A percentile compares a stretch with the other conserved stretches of the same genome.
Evolutionary conservation across 257 asterid species (phyloP).

Genomic region (Fraxinus excelsior): DNA sequence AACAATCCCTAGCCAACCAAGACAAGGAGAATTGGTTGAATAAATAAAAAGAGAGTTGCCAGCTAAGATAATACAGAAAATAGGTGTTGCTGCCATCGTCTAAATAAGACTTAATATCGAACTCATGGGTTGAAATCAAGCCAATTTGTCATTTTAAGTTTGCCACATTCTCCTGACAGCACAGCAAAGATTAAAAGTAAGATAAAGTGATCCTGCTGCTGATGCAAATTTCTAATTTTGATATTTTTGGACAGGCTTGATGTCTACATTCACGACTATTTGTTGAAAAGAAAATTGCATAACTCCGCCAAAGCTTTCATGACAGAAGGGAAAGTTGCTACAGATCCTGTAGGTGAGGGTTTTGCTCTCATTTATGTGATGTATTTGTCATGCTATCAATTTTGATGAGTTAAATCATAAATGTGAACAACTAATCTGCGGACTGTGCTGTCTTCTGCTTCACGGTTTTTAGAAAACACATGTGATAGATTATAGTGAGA

Average conservation of each 20-base stretch:
- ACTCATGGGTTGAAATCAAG: constrained; percentile 10
- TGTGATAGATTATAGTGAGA: not conserved
- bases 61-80: not conserved
- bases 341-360: constrained; percentile 92
- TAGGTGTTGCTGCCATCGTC: not conserved
- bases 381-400: not conserved
- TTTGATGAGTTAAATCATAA: not conserved
- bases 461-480: not conserved
- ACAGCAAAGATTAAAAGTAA: not conserved
- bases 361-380: not conserved
- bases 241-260: constrained; percentile 74
- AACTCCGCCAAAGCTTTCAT: constrained; percentile 97
- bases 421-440: not conserved
- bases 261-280: constrained; percentile 95
- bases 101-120: not conserved
- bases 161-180: constrained; percentile 8
- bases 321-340: constrained; percentile 99
- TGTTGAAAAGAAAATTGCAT: constrained; percentile 84
- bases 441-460: not conserved
- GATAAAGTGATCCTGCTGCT: constrained; percentile 21
- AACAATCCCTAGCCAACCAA: too few relatives aligned
- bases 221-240: not conserved
- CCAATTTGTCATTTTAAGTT: constrained; percentile 7
- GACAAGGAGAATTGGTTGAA: too few relatives aligned
- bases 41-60: not conserved